Evolutionary conservation across 345 rosid genomes (phyloP).

Genomic region (Geranium brycei): DNA sequence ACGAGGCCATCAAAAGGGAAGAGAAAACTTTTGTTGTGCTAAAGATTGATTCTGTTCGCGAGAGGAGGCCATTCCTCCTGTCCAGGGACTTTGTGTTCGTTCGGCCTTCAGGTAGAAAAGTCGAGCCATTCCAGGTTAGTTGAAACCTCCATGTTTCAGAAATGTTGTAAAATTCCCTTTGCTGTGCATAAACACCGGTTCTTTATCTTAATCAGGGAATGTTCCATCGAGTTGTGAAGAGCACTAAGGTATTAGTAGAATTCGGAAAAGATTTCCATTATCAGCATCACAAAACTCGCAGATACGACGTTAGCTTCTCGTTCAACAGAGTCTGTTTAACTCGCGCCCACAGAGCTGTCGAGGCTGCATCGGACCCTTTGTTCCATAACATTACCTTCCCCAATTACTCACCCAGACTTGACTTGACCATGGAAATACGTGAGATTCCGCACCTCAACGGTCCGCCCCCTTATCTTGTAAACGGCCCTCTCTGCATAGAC

Average conservation of each 20-base stretch:
- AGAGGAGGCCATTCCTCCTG: constrained; percentile 22
- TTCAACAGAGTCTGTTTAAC: constrained; percentile 30
- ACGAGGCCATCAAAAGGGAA: constrained; percentile 4
- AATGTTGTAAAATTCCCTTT: too few relatives aligned
- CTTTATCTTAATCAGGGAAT: constrained; percentile 20
- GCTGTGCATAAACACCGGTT: background rate
- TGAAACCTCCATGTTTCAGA: background rate
- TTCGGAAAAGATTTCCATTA: constrained; percentile 21
- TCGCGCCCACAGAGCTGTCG: constrained; percentile 30
- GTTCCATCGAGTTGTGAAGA: constrained; percentile 16
- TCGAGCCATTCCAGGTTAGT: constrained; percentile 21
- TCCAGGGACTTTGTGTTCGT: constrained; percentile 34
- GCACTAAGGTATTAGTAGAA: constrained; percentile 18
- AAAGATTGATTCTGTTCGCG: constrained; percentile 13
- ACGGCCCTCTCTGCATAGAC: constrained; percentile 17
- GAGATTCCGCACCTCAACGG: constrained; percentile 2
- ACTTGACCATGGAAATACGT: too few relatives aligned
- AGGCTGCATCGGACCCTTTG: constrained; percentile 17
- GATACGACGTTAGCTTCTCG: constrained; percentile 30
- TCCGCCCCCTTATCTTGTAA: constrained; percentile 20
- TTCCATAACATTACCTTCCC: constrained; percentile 24
- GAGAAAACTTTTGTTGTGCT: constrained; percentile 18
- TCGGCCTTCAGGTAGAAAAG: constrained; percentile 8
- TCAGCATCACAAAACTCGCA: constrained; percentile 16
- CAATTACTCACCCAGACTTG: background rate